Percentiles rank a stretch among this genome's conserved stretches.
phyloP scores from a whole-genome alignment of 208 protist species.

The Acanthamoeba sp. region DNA sequence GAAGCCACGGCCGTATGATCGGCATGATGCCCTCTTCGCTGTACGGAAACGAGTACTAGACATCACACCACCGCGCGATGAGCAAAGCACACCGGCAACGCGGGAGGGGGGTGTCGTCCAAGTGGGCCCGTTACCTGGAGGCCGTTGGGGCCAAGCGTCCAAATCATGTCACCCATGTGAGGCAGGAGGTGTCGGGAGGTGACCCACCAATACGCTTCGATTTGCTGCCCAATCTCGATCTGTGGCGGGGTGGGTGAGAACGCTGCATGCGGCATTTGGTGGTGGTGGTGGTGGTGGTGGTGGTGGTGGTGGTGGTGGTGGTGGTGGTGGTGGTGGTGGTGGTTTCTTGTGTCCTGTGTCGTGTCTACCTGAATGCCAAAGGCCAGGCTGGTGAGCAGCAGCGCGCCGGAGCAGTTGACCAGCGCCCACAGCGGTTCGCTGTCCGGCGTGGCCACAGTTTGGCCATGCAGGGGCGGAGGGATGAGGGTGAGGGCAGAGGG shows the following conservation, averaged over 20 bases:
- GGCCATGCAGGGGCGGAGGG: not conserved
- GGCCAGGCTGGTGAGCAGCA: constrained; percentile 16
- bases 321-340: not conserved
- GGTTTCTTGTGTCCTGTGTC: not conserved
- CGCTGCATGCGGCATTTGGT: no score
- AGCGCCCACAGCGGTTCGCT: constrained; percentile 6
- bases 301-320: not conserved
- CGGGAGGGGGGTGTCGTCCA: no score
- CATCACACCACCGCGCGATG: not conserved
- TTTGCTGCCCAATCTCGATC: constrained; percentile 32
- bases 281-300: not conserved
- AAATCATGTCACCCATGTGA: constrained; percentile 59
- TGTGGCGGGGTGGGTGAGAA: no score
- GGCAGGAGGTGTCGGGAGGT: not conserved
- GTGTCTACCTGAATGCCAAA: constrained; percentile 12
- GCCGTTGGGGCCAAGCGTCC: constrained; percentile 6
- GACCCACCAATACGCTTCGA: constrained; percentile 54
- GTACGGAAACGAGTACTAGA: constrained; percentile 51
- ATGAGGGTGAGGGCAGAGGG: constrained; percentile 9
- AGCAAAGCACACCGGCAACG: not conserved
- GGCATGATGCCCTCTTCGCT: constrained; percentile 33
- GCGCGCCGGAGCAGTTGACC: constrained; percentile 11
- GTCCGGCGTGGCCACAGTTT: no score
- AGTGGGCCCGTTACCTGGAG: no score
- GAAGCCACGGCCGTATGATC: constrained; percentile 50